Evolutionary conservation across 2,329 filamentous ascomycete genomes (phyloP).

Genomic region (Ophiostoma perfectum): DNA sequence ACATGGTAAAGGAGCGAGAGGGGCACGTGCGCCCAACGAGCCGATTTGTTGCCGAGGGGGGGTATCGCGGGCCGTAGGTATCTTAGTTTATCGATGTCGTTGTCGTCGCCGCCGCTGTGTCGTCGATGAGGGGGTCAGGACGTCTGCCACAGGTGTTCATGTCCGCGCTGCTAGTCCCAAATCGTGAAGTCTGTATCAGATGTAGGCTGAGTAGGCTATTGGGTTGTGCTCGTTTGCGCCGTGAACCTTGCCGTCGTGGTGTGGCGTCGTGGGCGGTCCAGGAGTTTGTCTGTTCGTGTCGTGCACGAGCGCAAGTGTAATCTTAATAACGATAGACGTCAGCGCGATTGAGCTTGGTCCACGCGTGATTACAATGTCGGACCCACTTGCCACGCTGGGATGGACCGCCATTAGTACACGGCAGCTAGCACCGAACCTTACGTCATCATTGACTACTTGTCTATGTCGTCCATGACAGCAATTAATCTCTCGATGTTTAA

Average conservation of each 20-base stretch:
- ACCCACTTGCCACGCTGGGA: constrained; percentile 8
- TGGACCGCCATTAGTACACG: background rate
- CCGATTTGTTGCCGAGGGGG: background rate
- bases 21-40: background rate
- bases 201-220: background rate
- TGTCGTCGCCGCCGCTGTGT: constrained; percentile 3
- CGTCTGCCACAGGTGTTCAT: background rate
- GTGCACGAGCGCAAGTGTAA: background rate
- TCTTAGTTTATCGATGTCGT: background rate
- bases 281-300: background rate
- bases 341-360: background rate
- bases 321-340: constrained; percentile 1
- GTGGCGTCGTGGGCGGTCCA: background rate
- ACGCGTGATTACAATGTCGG: background rate
- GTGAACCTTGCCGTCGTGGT: background rate
- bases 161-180: constrained; percentile 2
- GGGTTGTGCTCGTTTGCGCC: background rate
- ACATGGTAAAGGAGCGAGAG: constrained; percentile 17
- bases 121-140: background rate
- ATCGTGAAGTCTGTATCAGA: background rate
- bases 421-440: background rate
- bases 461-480: too few species aligned
- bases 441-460: too few species aligned
- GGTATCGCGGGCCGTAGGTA: too few species aligned
- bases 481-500: too few species aligned